Evolutionary conservation across 257 asterid species (phyloP), one percentile per base, ranked within the genome.

Genomic region (Verbena officinalis): DNA sequence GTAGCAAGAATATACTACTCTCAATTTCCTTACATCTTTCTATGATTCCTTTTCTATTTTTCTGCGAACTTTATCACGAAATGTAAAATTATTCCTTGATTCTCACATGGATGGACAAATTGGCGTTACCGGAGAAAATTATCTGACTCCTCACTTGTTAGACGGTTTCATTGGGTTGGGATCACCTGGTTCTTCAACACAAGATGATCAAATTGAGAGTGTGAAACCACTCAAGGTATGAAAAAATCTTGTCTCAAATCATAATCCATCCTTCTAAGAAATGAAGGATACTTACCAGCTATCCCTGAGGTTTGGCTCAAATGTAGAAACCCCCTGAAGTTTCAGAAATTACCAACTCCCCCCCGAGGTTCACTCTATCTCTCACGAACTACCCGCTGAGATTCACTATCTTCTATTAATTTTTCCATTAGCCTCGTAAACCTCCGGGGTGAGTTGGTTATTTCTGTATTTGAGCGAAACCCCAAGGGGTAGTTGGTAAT

Each of bases 21-120:
- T 17, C n/a, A 52, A 52, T 64, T 30, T 33, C 34, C 44, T 21
- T 42, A 27, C 57, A 17, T 16, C 7, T 10, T 51, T 49, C 59
- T 11, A 68, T 10, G 39, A 21, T 22, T 17, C 21, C 1, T 54
- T 50, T 62, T 44, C 15, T n/a, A n/a, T 0, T 67, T 13, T 57
- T 40, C 9, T 10, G 46, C 31, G 15, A 49, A 62, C 55, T 50
- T 58, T 59, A 48, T 52, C 16, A 43, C 3, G 2, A 9, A 9
- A 62, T 34, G 0, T 14, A 12, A 33, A n/a, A 23, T 59, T 55
- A 40, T 21, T 71, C 86, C 97, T 87, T 85, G 78, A 92, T 92
- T 63, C 38, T 63, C 38, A 20, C 48, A 69, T 62, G 85, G 98
- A 85, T 79, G 97, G 96, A 79, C 98, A 92, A 92, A 78, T 83